phyloP scores from a whole-genome alignment of 1,284 basidiomycete genomes.

The Leccinum fuscescens region DNA sequence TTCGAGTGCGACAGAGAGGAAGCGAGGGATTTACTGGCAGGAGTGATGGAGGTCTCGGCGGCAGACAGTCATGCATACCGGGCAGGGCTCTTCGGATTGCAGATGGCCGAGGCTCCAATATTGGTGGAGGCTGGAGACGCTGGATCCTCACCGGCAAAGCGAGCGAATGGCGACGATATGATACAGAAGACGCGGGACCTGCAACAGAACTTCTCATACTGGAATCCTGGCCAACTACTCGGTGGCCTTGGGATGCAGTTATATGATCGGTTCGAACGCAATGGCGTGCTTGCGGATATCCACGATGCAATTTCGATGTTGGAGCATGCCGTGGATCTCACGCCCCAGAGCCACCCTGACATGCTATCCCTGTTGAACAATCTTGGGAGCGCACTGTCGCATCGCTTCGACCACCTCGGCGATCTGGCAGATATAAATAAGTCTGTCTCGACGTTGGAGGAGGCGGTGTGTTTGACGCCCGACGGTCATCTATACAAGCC shows the following conservation, averaged over 20 bases:
- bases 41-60: background rate
- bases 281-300: background rate
- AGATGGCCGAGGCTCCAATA: background rate
- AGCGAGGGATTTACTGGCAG: background rate
- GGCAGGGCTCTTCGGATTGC: background rate
- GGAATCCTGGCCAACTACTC: background rate
- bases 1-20: background rate
- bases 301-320: background rate
- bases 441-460: background rate
- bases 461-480: background rate
- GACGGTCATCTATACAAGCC: background rate
- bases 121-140: background rate
- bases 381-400: too few relatives aligned
- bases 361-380: too few relatives aligned
- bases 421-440: too few relatives aligned
- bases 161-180: fast-evolving
- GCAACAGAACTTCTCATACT: background rate
- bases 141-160: background rate
- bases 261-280: background rate
- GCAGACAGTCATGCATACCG: background rate
- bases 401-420: too few relatives aligned
- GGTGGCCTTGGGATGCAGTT: fast-evolving
- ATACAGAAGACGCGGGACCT: background rate
- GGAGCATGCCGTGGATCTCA: fast-evolving
- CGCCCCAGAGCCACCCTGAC: background rate